Percentiles rank a stretch among this genome's conserved stretches.
Evolutionary conservation across 179 eudicot genomes (phyloP).

Genomic region (Beta corolliflora): DNA sequence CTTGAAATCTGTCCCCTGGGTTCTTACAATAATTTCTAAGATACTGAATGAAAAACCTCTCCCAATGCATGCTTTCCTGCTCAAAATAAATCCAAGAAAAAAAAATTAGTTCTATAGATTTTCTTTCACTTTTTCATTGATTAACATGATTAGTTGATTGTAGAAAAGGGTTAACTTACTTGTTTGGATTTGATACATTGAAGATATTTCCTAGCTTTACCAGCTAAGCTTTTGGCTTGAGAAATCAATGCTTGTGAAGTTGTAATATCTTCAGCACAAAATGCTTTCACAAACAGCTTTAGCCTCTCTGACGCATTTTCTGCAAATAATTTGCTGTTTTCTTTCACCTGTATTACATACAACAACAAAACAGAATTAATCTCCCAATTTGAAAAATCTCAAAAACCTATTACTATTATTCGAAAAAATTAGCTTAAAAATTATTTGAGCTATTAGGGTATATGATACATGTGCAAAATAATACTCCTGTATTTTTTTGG

Average conservation of each 20-base stretch:
- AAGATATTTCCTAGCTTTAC: conserved; percentile 49
- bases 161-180: conserved; percentile 37
- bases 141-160: not conserved
- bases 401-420: not conserved
- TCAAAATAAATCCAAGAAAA: not conserved
- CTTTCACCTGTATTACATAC: conserved; percentile 46
- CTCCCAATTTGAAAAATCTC: not conserved
- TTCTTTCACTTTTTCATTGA: not conserved
- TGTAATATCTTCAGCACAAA: conserved; percentile 52
- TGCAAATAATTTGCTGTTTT: conserved; percentile 50
- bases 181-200: conserved; percentile 62
- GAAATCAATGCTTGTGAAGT: conserved; percentile 47
- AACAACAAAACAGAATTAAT: conserved; percentile 1
- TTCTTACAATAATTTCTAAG: conserved; percentile 43
- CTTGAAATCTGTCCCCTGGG: conserved; percentile 58
- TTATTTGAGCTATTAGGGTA: too few relatives aligned
- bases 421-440: too few relatives aligned
- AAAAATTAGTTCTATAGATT: not conserved
- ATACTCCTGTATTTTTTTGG: too few relatives aligned
- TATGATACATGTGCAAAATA: too few relatives aligned
- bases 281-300: conserved; percentile 58
- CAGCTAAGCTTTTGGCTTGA: conserved; percentile 54
- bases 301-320: conserved; percentile 62
- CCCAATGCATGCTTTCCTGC: conserved; percentile 85
- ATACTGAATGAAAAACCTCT: conserved; percentile 48